Conservation (phyloP, 2,329 filamentous ascomycete genomes). For the Pseudogymnoascus destructans region DNA sequence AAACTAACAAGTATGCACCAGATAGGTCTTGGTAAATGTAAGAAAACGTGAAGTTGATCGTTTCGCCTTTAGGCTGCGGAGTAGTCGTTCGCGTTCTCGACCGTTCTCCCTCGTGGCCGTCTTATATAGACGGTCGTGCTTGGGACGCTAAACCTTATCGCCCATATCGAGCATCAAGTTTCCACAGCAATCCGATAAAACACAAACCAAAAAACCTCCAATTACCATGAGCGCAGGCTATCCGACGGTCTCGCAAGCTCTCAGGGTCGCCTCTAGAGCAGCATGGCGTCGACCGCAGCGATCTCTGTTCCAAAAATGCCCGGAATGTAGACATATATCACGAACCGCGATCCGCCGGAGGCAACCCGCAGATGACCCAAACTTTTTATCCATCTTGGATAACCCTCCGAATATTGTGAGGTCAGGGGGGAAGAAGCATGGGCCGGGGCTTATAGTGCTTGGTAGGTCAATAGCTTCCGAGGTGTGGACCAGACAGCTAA, state of each 20-base stretch:
- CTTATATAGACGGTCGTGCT: not conserved
- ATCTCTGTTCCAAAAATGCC: constrained; percentile 6
- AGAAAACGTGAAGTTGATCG: not conserved
- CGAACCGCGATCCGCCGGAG: constrained; percentile 15
- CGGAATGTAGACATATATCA: constrained; percentile 21
- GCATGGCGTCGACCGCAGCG: not conserved
- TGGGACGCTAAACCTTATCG: constrained; percentile 8
- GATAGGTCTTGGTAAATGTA: not conserved
- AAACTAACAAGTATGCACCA: not conserved
- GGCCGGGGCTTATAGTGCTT: constrained; percentile 66
- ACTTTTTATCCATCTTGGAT: constrained; percentile 78
- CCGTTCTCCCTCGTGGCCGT: not conserved
- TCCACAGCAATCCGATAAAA: not conserved
- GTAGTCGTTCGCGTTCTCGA: not conserved
- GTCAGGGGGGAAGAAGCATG: constrained; percentile 48
- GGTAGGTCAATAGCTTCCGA: constrained; percentile 31
- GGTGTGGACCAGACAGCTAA: constrained; percentile 6
- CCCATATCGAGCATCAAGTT: constrained; percentile 4
- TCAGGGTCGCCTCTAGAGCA: not conserved
- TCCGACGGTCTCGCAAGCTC: constrained; percentile 3
- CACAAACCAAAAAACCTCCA: not conserved
- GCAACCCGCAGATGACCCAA: constrained; percentile 58
- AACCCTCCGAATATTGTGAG: constrained; percentile 71
- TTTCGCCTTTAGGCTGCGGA: not conserved
- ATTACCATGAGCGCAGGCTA: constrained; percentile 6